Percentiles rank a stretch among this genome's conserved stretches.
Evolutionary conservation across 1,284 basidiomycete genomes (phyloP).

Genomic region (Ganoderma boninense): DNA sequence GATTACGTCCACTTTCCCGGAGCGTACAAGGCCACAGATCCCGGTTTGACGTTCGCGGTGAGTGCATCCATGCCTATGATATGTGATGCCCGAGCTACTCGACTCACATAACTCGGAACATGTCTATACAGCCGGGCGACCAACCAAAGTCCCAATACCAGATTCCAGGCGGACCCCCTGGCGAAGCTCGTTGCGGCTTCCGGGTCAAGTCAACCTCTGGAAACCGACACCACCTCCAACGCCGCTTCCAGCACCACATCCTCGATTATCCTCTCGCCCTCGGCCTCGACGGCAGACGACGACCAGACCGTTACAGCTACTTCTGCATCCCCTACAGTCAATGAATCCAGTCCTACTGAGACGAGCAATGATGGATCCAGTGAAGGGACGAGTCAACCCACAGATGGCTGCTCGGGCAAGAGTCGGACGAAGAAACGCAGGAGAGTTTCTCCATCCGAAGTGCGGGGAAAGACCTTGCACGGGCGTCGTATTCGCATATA

Average conservation of each 20-base stretch:
- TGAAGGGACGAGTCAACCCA: not conserved
- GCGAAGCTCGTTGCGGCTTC: not conserved
- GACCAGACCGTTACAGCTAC: not conserved
- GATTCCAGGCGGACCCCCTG: not conserved
- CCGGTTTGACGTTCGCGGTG: not conserved
- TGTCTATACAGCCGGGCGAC: not conserved
- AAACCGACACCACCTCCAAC: not conserved
- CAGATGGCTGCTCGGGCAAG: not conserved
- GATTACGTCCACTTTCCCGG: slow-evolving; percentile 2
- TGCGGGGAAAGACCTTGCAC: not conserved
- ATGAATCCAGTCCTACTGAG: not conserved
- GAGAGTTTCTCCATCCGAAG: not conserved
- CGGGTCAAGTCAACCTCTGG: not conserved
- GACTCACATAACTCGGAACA: not conserved
- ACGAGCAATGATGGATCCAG: not conserved
- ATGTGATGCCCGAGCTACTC: not conserved
- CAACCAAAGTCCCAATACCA: not conserved
- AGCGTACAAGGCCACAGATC: slow-evolving; percentile 2
- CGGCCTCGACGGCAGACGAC: not conserved
- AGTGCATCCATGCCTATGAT: not conserved
- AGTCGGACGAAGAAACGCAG: not conserved
- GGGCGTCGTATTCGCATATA: not conserved
- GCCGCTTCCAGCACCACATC: not conserved
- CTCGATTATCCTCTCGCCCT: too few relatives aligned
- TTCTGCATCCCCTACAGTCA: not conserved